These are phyloP conservation scores for Stropharia rugosoannulata DNA, from an alignment of 768 basidiomycete species.

Conservation along the genomic window DNA sequence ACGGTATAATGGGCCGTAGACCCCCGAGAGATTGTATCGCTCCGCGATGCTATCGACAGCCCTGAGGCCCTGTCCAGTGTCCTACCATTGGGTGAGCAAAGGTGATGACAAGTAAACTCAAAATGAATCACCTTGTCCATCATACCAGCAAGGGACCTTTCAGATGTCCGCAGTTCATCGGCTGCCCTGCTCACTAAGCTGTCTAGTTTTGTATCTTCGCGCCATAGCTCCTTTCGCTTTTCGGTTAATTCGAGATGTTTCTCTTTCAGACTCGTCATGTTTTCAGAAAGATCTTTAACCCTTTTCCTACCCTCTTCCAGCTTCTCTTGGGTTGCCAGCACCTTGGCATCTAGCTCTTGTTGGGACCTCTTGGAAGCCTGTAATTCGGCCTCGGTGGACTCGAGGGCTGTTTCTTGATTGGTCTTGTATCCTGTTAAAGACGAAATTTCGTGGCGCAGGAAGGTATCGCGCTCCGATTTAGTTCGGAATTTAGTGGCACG, in stretches of 20 bases:
- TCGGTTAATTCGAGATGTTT: constrained; percentile 71
- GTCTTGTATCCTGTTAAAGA: constrained; percentile 62
- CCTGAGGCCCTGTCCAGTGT: constrained; percentile 85
- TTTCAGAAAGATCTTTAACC: constrained; percentile 58
- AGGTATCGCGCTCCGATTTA: constrained; percentile 80
- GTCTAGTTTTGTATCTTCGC: constrained; percentile 89
- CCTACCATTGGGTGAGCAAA: constrained; percentile 42
- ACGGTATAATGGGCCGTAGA: constrained; percentile 92
- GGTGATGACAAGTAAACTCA: neutral
- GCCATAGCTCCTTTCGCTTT: constrained; percentile 89
- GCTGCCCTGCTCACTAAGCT: constrained; percentile 72
- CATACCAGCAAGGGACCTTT: constrained; percentile 80
- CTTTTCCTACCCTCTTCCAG: constrained; percentile 65
- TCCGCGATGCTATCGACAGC: constrained; percentile 86
- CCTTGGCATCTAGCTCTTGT: constrained; percentile 56
- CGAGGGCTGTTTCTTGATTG: constrained; percentile 56
- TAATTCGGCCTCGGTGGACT: constrained; percentile 51
- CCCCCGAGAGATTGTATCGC: constrained; percentile 72
- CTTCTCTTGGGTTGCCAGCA: constrained; percentile 53
- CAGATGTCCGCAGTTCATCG: constrained; percentile 79
- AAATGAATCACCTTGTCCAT: constrained; percentile 81
- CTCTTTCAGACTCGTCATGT: constrained; percentile 60
- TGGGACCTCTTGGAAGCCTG: constrained; percentile 45
- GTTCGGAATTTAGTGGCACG: constrained; percentile 84
- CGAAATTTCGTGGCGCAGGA: constrained; percentile 75